phyloP scores from a whole-genome alignment of 768 basidiomycete species.

The Suillus plorans region DNA sequence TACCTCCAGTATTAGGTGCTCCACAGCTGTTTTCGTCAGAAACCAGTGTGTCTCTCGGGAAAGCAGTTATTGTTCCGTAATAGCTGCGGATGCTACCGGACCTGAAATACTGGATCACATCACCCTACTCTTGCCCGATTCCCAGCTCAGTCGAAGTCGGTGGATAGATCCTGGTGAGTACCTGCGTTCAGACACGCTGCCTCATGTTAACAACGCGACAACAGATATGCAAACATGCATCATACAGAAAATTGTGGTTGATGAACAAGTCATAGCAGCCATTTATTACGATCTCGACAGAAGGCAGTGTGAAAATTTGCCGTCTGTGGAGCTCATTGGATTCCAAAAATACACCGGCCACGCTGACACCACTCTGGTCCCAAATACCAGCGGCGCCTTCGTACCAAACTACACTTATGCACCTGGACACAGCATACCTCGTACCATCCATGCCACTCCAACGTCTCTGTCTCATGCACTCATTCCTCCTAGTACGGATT shows the following conservation, averaged over 20 bases:
- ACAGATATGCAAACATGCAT: constrained; percentile 32
- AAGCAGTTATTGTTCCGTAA: constrained; percentile 36
- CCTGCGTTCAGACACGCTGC: constrained; percentile 10
- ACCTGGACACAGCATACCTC: constrained; percentile 36
- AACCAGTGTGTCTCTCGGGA: constrained; percentile 55
- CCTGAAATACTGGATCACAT: constrained; percentile 47
- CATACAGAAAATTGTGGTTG: constrained; percentile 69
- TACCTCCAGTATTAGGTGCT: constrained; percentile 55
- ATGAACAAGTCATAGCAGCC: constrained; percentile 60
- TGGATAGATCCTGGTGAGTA: constrained; percentile 70
- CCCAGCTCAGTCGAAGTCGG: constrained; percentile 60
- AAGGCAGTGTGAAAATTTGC: constrained; percentile 46
- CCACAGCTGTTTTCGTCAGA: constrained; percentile 58
- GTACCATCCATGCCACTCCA: constrained; percentile 29
- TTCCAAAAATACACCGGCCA: constrained; percentile 42
- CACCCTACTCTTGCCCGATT: constrained; percentile 64
- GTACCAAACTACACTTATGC: constrained; percentile 32
- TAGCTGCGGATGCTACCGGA: constrained; percentile 46
- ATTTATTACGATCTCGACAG: constrained; percentile 71
- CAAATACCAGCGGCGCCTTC: constrained; percentile 24
- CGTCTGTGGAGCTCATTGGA: constrained; percentile 60
- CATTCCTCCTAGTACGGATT: constrained; percentile 35
- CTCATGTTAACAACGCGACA: constrained; percentile 32
- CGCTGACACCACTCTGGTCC: constrained; percentile 28
- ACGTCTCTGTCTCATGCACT: constrained; percentile 45